These are phyloP conservation scores for Monascus ruber DNA, from an alignment of 2,329 filamentous ascomycete genomes.

Conservation along the genomic window DNA sequence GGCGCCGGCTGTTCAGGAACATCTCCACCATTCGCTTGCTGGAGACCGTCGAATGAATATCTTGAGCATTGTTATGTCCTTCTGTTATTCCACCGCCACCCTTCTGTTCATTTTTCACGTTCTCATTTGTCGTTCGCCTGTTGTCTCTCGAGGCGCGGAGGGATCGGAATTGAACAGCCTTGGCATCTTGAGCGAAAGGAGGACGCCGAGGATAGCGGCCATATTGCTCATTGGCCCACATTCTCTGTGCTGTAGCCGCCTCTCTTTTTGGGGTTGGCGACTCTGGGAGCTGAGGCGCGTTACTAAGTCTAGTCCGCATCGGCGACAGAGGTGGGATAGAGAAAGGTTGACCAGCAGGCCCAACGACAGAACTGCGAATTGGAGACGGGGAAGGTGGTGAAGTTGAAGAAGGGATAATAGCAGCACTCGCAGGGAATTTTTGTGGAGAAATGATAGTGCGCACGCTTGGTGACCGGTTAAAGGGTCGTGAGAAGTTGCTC, in stretches of 20 bases:
- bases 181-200: constrained; percentile 11
- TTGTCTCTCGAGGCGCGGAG: constrained; percentile 13
- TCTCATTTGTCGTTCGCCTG: constrained; percentile 18
- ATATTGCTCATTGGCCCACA: constrained; percentile 11
- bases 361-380: neutral
- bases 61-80: constrained; percentile 11
- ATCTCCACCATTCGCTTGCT: constrained; percentile 28
- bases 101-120: constrained; percentile 9
- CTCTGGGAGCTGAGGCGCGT: constrained; percentile 12
- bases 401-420: too few species aligned
- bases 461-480: constrained; percentile 22
- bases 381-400: constrained; percentile 1
- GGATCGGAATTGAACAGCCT: constrained; percentile 15
- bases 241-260: constrained; percentile 6
- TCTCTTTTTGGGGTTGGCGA: constrained; percentile 20
- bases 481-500: constrained; percentile 28
- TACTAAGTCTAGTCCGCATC: constrained; percentile 13
- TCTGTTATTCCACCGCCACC: constrained; percentile 5
- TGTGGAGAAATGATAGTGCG: constrained; percentile 10
- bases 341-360: neutral
- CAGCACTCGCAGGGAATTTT: constrained; percentile 2
- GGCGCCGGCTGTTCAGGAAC: constrained; percentile 24
- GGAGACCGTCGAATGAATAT: constrained; percentile 15
- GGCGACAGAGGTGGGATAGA: constrained; percentile 9
- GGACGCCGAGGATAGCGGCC: constrained; percentile 11